Conservation (phyloP, 2,329 filamentous ascomycete species). For the Aureobasidium lini region DNA sequence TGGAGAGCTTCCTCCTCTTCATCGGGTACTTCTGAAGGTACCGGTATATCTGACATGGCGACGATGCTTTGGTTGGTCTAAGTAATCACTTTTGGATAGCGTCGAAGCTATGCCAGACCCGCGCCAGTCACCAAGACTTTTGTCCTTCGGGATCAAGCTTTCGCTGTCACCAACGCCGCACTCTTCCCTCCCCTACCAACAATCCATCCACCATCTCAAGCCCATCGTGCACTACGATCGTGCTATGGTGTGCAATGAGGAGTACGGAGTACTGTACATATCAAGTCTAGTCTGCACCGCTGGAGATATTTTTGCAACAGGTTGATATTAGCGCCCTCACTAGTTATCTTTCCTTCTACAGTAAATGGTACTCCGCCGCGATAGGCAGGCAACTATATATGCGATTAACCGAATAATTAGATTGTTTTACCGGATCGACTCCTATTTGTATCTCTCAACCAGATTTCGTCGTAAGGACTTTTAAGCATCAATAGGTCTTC, state of each 20-base stretch:
- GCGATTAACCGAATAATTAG: neutral
- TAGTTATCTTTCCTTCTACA: neutral
- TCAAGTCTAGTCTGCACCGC: neutral
- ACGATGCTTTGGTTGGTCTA: neutral
- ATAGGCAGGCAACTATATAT: neutral
- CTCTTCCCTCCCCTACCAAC: neutral
- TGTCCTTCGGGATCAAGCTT: conserved; percentile 2
- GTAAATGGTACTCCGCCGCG: neutral
- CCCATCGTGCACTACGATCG: no score
- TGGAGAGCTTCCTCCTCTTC: conserved; percentile 60
- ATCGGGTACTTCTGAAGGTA: neutral
- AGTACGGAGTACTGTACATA: neutral
- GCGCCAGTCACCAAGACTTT: conserved; percentile 6
- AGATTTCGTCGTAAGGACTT: no score
- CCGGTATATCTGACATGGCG: neutral
- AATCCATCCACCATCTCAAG: no score
- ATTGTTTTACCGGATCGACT: no score
- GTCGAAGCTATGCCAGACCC: neutral
- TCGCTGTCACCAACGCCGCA: conserved; percentile 6
- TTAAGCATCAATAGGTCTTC: no score
- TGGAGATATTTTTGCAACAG: neutral
- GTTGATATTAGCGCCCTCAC: neutral
- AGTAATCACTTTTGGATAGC: neutral
- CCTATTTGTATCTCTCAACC: no score
- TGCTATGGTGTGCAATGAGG: no score